Conservation (phyloP, 352 stramenopile species). For the Phytophthora pistaciae region DNA sequence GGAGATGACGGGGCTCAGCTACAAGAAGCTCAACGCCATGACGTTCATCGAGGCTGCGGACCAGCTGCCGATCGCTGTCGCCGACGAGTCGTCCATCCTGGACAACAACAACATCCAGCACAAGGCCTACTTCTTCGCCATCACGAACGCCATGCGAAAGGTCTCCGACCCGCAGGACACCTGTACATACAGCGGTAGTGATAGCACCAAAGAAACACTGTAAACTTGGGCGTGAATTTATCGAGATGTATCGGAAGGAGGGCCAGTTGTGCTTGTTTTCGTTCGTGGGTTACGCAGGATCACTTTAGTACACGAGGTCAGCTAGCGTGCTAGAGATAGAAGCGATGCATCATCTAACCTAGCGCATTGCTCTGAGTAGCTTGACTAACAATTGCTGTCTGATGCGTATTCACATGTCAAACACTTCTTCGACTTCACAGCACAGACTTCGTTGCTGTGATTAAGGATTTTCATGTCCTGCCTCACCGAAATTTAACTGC, state of each 20-base stretch:
- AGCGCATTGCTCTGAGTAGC: no score
- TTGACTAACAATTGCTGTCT: no score
- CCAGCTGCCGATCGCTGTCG: constrained; percentile 12
- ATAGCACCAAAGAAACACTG: constrained; percentile 2
- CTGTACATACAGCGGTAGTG: constrained; percentile 13
- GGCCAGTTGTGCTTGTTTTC: no score
- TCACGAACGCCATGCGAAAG: constrained; percentile 24
- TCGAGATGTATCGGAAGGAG: background rate
- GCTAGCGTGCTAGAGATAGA: no score
- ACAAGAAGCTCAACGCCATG: constrained; percentile 53
- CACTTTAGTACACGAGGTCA: no score
- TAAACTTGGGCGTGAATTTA: constrained; percentile 10
- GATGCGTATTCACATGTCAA: no score
- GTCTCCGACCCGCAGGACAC: constrained; percentile 30
- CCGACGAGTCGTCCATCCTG: constrained; percentile 37
- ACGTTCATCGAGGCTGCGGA: constrained; percentile 58
- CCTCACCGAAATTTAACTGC: no score
- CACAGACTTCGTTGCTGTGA: no score
- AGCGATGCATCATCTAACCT: no score
- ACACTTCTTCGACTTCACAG: no score
- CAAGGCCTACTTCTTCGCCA: constrained; percentile 30
- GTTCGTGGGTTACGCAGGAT: no score
- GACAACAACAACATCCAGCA: constrained; percentile 17
- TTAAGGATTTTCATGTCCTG: no score
- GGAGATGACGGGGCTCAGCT: constrained; percentile 59